These are phyloP conservation scores for Trametes gibbosa DNA, from an alignment of 768 basidiomycete genomes.

Conservation along the genomic window DNA sequence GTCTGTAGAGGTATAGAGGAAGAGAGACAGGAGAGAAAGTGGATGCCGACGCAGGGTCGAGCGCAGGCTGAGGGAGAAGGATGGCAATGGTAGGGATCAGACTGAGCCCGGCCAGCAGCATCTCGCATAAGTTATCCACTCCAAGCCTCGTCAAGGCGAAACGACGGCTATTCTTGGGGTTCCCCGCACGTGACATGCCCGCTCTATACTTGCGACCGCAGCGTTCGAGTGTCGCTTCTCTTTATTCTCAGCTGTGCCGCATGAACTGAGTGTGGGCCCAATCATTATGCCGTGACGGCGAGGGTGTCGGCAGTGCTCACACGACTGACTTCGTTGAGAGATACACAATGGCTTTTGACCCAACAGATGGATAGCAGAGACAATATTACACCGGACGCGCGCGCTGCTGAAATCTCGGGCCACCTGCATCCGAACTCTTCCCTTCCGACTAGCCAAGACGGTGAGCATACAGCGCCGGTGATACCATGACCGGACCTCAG, in stretches of 20 bases:
- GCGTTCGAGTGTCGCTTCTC: background rate
- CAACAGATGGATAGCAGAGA: no score
- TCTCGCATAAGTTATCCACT: conserved; percentile 2
- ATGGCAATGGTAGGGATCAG: background rate
- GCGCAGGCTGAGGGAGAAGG: background rate
- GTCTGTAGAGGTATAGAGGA: background rate
- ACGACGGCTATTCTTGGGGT: background rate
- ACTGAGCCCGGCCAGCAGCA: conserved; percentile 1
- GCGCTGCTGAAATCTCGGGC: no score
- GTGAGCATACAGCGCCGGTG: background rate
- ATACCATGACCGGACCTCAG: background rate
- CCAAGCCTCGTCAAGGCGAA: background rate
- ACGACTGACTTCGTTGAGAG: background rate
- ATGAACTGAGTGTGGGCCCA: no score
- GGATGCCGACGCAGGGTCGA: background rate
- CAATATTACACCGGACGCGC: no score
- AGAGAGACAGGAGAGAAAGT: background rate
- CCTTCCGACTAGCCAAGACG: background rate
- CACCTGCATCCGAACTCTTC: no score
- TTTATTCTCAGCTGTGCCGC: background rate
- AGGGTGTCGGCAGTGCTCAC: no score
- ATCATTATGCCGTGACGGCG: no score
- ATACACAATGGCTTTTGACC: no score
- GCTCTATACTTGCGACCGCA: background rate
- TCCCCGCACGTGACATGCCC: background rate